A percentile compares a stretch with the other conserved stretches of the same genome.
phyloP scores from a whole-genome alignment of 2,329 filamentous ascomycete genomes.

The Venturia effusa region DNA sequence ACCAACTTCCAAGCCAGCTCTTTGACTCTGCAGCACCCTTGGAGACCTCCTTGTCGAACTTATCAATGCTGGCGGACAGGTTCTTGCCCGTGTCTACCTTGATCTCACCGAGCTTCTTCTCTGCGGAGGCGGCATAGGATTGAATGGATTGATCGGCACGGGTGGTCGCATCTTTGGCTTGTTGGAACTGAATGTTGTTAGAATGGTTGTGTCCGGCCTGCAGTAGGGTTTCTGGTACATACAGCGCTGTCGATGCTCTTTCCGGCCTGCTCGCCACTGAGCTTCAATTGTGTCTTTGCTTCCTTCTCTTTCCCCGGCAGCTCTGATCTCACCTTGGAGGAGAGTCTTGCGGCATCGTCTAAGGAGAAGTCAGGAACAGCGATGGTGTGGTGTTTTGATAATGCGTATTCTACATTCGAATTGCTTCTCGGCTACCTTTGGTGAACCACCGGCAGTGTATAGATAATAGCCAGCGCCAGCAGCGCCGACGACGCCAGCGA shows the following conservation, averaged over 20 bases:
- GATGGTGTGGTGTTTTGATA: too few species aligned
- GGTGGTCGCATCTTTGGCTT: constrained; percentile 39
- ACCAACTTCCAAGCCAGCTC: constrained; percentile 75
- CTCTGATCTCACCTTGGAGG: constrained; percentile 52
- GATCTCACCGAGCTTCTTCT: constrained; percentile 50
- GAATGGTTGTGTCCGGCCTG: neutral
- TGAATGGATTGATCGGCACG: constrained; percentile 53
- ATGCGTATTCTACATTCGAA: constrained; percentile 76
- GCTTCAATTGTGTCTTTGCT: constrained; percentile 53
- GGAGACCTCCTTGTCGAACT: constrained; percentile 74
- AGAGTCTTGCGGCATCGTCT: constrained; percentile 69
- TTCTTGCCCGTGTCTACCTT: constrained; percentile 51
- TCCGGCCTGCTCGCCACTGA: constrained; percentile 28
- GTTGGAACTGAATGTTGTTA: constrained; percentile 22
- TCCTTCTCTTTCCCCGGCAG: constrained; percentile 47
- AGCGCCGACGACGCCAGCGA: constrained; percentile 52
- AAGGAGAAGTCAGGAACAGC: constrained; percentile 10
- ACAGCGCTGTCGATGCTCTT: constrained; percentile 52
- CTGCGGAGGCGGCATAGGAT: constrained; percentile 42
- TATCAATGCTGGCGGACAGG: constrained; percentile 50
- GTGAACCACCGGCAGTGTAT: constrained; percentile 71
- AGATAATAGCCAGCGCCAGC: constrained; percentile 79
- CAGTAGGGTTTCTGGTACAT: constrained; percentile 16
- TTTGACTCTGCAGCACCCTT: constrained; percentile 71
- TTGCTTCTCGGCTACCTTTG: constrained; percentile 76